A percentile compares a stretch with the other conserved stretches of the same genome.
phyloP scores from a whole-genome alignment of 176 grass and related monocot species.

The Panicum miliaceum region DNA sequence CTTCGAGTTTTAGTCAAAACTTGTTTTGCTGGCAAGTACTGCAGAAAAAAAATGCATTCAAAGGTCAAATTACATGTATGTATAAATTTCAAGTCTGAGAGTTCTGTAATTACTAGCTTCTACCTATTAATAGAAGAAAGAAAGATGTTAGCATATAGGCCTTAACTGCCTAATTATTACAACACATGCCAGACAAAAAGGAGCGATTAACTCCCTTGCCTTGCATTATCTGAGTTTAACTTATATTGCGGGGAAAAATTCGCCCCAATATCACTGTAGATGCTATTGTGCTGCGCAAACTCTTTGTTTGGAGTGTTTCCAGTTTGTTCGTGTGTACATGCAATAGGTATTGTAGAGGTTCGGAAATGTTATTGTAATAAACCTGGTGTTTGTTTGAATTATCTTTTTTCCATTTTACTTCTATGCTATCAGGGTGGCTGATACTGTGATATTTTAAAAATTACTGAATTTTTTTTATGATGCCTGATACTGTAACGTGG shows the following conservation, averaged over 20 bases:
- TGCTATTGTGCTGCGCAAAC: neutral
- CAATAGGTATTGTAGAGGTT: neutral
- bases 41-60: neutral
- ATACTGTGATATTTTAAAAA: neutral
- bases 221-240: neutral
- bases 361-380: neutral
- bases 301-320: neutral
- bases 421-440: constrained; percentile 3
- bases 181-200: neutral
- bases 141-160: neutral
- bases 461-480: neutral
- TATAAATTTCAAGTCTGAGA: too few species aligned
- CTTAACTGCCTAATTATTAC: neutral
- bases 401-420: neutral
- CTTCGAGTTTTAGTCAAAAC: neutral
- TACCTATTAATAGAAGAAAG: neutral
- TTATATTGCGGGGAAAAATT: neutral
- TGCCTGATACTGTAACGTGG: neutral
- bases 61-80: neutral
- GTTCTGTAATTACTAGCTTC: neutral
- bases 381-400: neutral
- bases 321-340: neutral
- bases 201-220: neutral
- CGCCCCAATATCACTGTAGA: neutral
- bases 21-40: neutral